Conservation (phyloP, 1,284 basidiomycete species). For the Ustilago shanxiensis region DNA sequence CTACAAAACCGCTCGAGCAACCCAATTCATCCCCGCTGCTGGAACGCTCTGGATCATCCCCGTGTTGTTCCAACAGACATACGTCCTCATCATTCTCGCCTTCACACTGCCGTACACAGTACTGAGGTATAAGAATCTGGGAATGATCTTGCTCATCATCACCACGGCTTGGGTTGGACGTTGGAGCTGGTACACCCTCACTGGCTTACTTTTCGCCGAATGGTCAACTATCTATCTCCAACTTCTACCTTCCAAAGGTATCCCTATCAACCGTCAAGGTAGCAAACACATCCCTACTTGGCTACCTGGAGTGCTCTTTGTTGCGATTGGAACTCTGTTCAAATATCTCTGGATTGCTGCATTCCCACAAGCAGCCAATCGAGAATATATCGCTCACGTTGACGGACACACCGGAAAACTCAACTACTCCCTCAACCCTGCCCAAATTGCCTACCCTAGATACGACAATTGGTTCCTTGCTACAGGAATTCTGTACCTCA, state of each 20-base stretch:
- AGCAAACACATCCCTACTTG: conserved; percentile 14
- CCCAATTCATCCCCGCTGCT: conserved; percentile 42
- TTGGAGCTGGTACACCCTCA: conserved; percentile 61
- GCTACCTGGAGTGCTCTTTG: conserved; percentile 32
- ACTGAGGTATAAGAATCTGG: conserved; percentile 52
- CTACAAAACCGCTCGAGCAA: conserved; percentile 37
- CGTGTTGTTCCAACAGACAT: conserved; percentile 59
- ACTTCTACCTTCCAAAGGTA: conserved; percentile 19
- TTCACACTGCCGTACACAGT: conserved; percentile 52
- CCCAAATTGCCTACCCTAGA: conserved; percentile 40
- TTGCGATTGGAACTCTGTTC: conserved; percentile 37
- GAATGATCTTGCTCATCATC: conserved; percentile 44
- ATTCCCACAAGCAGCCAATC: conserved; percentile 23
- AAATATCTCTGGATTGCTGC: conserved; percentile 60
- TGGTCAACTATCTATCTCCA: conserved; percentile 49
- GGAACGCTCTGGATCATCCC: conserved; percentile 58
- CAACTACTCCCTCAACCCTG: conserved; percentile 32
- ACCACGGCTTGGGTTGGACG: conserved; percentile 58
- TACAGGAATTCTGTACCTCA: conserved; percentile 44
- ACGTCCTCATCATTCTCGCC: conserved; percentile 53
- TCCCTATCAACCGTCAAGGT: conserved; percentile 29
- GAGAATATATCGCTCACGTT: conserved; percentile 49
- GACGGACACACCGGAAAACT: conserved; percentile 50
- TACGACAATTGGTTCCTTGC: conserved; percentile 61
- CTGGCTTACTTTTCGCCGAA: conserved; percentile 56